Percentiles rank a stretch among this genome's conserved stretches.
phyloP scores from a whole-genome alignment of 2,329 filamentous ascomycete genomes.

The Colletotrichum simmondsii region DNA sequence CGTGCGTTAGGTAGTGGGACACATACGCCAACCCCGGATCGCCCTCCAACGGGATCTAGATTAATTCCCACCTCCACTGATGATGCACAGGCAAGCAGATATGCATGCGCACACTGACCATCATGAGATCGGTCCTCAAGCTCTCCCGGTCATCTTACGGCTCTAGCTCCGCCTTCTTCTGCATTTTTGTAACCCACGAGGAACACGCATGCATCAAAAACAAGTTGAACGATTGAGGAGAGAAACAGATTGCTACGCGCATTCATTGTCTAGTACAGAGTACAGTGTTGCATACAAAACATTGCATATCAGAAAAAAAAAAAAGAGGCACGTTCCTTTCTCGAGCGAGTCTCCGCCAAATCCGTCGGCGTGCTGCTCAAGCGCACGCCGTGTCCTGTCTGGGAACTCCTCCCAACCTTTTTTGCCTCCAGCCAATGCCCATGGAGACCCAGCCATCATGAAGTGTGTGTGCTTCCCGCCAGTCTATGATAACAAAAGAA shows the following conservation, averaged over 20 bases:
- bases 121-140: slow-evolving; percentile 26
- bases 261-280: slow-evolving; percentile 35
- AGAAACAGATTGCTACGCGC: slow-evolving; percentile 5
- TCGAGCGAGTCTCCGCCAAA: slow-evolving; percentile 8
- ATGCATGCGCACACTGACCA: slow-evolving; percentile 26
- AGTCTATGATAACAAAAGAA: slow-evolving; percentile 32
- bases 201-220: no score
- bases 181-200: background rate
- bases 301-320: slow-evolving; percentile 7
- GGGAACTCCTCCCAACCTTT: slow-evolving; percentile 25
- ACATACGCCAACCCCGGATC: background rate
- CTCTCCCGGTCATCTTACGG: slow-evolving; percentile 6
- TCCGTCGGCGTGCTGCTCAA: slow-evolving; percentile 1
- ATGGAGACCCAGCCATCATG: slow-evolving; percentile 30
- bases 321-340: slow-evolving; percentile 21
- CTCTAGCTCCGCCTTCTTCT: background rate
- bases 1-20: background rate
- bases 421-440: slow-evolving; percentile 31
- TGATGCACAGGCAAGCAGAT: background rate
- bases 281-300: slow-evolving; percentile 30
- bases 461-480: slow-evolving; percentile 32
- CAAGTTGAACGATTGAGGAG: background rate
- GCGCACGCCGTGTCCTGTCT: slow-evolving; percentile 23
- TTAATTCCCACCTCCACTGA: background rate
- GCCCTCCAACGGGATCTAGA: background rate